phyloP scores from a whole-genome alignment of 208 protist species.

The Leishmania tarentolae region DNA sequence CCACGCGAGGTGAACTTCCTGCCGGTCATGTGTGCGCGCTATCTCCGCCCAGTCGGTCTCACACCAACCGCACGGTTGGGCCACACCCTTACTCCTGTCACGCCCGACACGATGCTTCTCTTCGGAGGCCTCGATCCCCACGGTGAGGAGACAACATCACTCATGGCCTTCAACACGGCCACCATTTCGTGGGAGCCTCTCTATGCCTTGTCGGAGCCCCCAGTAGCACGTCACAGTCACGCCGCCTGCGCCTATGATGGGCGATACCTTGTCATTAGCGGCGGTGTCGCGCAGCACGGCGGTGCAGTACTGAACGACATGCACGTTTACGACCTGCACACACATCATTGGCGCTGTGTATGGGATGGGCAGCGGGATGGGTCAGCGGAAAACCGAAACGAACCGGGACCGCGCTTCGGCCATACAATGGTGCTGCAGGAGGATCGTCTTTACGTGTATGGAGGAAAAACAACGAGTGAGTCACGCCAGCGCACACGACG shows the following conservation, averaged over 20 bases:
- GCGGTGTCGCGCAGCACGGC: slow-evolving; percentile 48
- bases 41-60: slow-evolving; percentile 64
- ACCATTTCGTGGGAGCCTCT: slow-evolving; percentile 75
- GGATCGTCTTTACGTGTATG: slow-evolving; percentile 76
- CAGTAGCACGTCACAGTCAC: slow-evolving; percentile 65
- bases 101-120: slow-evolving; percentile 42
- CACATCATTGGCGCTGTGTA: slow-evolving; percentile 65
- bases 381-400: slow-evolving; percentile 47
- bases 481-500: slow-evolving; percentile 14
- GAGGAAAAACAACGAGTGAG: slow-evolving; percentile 50
- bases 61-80: slow-evolving; percentile 66
- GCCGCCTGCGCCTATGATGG: slow-evolving; percentile 70
- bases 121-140: slow-evolving; percentile 71
- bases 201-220: slow-evolving; percentile 31
- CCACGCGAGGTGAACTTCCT: slow-evolving; percentile 78
- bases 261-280: slow-evolving; percentile 71
- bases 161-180: slow-evolving; percentile 67
- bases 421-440: slow-evolving; percentile 77
- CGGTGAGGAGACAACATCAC: slow-evolving; percentile 40
- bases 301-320: slow-evolving; percentile 53
- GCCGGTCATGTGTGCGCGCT: slow-evolving; percentile 80
- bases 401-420: slow-evolving; percentile 64
- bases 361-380: slow-evolving; percentile 39
- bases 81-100: slow-evolving; percentile 71
- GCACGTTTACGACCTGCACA: slow-evolving; percentile 61